phyloP scores from a whole-genome alignment of 75 land plant species.

The Azolla pinnata region DNA sequence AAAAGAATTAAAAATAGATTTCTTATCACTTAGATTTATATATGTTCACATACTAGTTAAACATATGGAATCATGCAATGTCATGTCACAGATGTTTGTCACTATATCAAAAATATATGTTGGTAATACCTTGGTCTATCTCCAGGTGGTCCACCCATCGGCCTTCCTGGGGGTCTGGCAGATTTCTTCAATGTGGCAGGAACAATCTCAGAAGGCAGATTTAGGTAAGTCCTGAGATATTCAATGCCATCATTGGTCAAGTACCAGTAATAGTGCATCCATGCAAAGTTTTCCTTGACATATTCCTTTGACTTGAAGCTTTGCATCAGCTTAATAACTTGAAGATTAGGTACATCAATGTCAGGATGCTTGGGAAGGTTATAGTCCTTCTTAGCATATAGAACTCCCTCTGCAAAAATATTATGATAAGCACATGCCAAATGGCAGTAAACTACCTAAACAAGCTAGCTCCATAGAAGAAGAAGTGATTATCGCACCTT shows the following conservation, averaged over 20 bases:
- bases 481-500: slow-evolving; percentile 62
- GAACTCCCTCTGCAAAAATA: slow-evolving; percentile 69
- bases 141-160: slow-evolving; percentile 71
- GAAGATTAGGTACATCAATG: slow-evolving; percentile 87
- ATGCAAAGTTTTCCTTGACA: slow-evolving; percentile 83
- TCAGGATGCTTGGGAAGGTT: slow-evolving; percentile 88
- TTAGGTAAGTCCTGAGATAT: slow-evolving; percentile 69
- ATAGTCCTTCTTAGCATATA: slow-evolving; percentile 94
- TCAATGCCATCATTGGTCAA: slow-evolving; percentile 93
- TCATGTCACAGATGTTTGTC: no score
- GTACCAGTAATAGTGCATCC: slow-evolving; percentile 97
- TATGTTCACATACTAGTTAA: no score
- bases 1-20: no score
- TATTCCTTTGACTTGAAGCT: slow-evolving; percentile 96
- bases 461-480: no score
- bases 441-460: neutral
- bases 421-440: neutral
- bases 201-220: slow-evolving; percentile 89
- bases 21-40: no score
- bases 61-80: no score
- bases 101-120: no score
- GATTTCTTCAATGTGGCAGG: slow-evolving; percentile 95
- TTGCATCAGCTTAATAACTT: slow-evolving; percentile 96
- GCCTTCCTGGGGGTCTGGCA: slow-evolving; percentile 55
- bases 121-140: slow-evolving; percentile 74